Base-by-base conservation (phyloP, 208 protist genomes). In the Crithidia thermophila region DNA sequence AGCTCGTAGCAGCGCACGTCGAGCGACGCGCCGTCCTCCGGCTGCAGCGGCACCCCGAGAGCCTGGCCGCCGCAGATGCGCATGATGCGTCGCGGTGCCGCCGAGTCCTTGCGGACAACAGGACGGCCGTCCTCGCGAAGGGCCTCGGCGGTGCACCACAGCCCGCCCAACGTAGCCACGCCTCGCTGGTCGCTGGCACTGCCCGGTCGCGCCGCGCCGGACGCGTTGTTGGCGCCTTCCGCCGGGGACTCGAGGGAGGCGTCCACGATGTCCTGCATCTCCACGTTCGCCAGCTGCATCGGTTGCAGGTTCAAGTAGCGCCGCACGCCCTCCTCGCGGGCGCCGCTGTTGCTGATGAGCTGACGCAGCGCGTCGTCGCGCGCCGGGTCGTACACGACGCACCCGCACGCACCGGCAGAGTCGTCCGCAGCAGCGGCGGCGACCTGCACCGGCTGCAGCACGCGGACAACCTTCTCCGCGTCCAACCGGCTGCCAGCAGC, bases 1-100 rank as follows among this genome's bases (percentile, higher is more conserved):
- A 91, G 70, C 71, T 91, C 82, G 72, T 91, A 91, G 66, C 85
- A 85, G 34, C 82, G 82, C 43, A 85, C 82, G 46, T 83, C 79
- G n/a, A 83, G 53, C 18, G 69, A 58, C 14, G 63, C 30, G 27
- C 66, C 74, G 21, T 52, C 34, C 13, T 79, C 57, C 1, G 75
- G 49, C 21, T 50, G 34, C 14, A 81, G 57, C 20, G 77, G 71
- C 27, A 75, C 36, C 36, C 76, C 70, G 30, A 84, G 53, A 0
- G 69, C 74, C 66, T 85, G 73, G 18, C 88, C 88, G 25, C 89
- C 89, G 55, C 89, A 94, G 43, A 94, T 65, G 33, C 87, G 89
- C 84, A 94, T 72, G 28, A 91, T 78, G 51, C 86, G 85, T n/a
- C 72, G 79, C 43, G 78, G 71, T 25, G 83, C 52, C 18, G 74